Base-by-base conservation (phyloP, 1,139 yeast genomes). In the Pichia sp. region DNA sequence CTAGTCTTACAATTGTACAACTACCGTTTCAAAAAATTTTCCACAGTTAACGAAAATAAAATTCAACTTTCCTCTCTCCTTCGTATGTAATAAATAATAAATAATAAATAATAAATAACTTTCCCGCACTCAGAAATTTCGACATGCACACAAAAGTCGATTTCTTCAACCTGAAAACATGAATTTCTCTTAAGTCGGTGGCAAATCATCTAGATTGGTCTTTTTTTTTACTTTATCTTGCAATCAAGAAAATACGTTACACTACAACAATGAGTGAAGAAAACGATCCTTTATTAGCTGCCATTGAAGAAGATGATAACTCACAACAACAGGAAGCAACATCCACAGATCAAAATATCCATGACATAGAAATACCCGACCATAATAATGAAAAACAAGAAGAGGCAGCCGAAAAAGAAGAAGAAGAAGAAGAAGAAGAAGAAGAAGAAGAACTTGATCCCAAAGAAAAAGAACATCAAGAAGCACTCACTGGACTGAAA, bases 401-500 rank as follows among this genome's bases (percentile, higher is more conserved):
- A 44, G 28, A 14, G 11, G 28, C 16, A 22, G n/a, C 8, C 16
- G 31, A 25, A 16, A 19, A 38, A 36, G 49, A 39, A 16, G 29
- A 38, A 36, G 49, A 39, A 29, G 46, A 39, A n/a, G 62, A 56
- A 29, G 54, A 46, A 18, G 60, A 41, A 27, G 53, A 42, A 31
- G 46, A 42, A 29, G 62, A 56, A 28, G 55, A 48, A 29, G 60
- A 50, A 19, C 56, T 53, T 42, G 62, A 55, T 42, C 77, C 80
- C 3, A 77, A 71, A 43, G 91, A 84, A 60, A 83, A 81, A 43
- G 96, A 90, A 62, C 81, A 96, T 62, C 87, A 84, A 58, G 79
- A 83, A 62, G 96, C 97, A 25, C 72, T 93, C 59, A 74, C 77
- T 46, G 87, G 83, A 58, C 87, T 88, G 71, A 90, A 90, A 69